Conservation (phyloP, 805 yeast genomes). For the Nakazawaea ishiwadae region DNA sequence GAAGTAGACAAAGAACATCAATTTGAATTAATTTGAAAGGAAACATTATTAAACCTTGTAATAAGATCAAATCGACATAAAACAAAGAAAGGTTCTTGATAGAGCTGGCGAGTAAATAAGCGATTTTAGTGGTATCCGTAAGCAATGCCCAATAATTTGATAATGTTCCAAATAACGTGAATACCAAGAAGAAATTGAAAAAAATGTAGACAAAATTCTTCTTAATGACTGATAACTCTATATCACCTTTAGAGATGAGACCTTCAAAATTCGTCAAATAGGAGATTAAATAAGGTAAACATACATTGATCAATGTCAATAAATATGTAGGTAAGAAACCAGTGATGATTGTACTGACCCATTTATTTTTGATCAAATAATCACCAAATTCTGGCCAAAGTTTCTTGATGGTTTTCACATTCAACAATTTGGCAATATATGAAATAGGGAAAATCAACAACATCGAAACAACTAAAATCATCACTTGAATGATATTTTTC, state of each 20-base stretch:
- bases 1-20: conserved; percentile 46
- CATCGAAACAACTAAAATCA: conserved; percentile 45
- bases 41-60: conserved; percentile 67
- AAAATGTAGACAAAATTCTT: conserved; percentile 59
- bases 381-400: conserved; percentile 58
- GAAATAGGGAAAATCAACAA: conserved; percentile 52
- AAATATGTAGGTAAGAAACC: conserved; percentile 61
- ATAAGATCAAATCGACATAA: conserved; percentile 55
- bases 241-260: conserved; percentile 50
- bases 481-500: conserved; percentile 25
- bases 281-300: conserved; percentile 51
- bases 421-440: conserved; percentile 52
- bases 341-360: conserved; percentile 51
- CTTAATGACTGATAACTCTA: conserved; percentile 50
- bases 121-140: conserved; percentile 55
- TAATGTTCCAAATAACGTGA: conserved; percentile 57
- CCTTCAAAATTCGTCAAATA: conserved; percentile 49
- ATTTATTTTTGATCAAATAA: conserved; percentile 43
- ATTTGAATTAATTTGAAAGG: conserved; percentile 52
- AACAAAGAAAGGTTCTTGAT: conserved; percentile 47
- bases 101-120: conserved; percentile 49
- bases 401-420: conserved; percentile 49
- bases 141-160: conserved; percentile 55
- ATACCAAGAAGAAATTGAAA: conserved; percentile 56
- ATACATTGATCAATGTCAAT: conserved; percentile 48